Evolutionary conservation across 139 green algal genomes (phyloP).

Genomic region (Coelastrella sp.): DNA sequence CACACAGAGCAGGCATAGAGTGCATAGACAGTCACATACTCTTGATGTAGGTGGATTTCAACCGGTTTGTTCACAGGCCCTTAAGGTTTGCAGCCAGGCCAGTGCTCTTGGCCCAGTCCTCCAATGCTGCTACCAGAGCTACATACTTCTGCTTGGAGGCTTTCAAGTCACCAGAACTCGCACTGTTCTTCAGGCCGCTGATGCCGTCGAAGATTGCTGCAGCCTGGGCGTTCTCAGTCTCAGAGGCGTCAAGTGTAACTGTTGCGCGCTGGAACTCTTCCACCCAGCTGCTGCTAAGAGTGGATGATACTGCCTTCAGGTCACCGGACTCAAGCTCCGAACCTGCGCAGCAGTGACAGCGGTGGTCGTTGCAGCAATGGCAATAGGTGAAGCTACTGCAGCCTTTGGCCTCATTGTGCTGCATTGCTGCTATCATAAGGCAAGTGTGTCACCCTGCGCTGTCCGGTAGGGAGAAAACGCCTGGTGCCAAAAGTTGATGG

Average conservation of each 20-base stretch:
- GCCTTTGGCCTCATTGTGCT: too few species aligned
- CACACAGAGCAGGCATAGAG: too few species aligned
- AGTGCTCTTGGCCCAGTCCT: constrained; percentile 57
- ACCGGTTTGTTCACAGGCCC: constrained; percentile 32
- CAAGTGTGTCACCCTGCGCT: too few species aligned
- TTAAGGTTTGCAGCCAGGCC: constrained; percentile 53
- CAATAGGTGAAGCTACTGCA: too few species aligned
- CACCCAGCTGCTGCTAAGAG: constrained; percentile 65
- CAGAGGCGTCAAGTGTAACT: constrained; percentile 21
- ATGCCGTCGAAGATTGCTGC: constrained; percentile 51
- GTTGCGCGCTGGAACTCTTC: constrained; percentile 56
- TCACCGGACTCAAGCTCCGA: constrained; percentile 66
- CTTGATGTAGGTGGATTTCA: too few species aligned
- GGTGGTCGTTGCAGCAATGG: too few species aligned
- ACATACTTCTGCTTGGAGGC: constrained; percentile 71
- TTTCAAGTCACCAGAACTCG: constrained; percentile 48
- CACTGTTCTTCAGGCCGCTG: constrained; percentile 38
- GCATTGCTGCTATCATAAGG: too few species aligned
- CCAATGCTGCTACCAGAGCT: constrained; percentile 55
- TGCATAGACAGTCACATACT: too few species aligned
- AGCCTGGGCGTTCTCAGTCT: constrained; percentile 29
- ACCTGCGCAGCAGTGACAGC: constrained; percentile 24
- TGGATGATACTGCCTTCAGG: constrained; percentile 52
- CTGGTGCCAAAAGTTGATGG: too few species aligned
- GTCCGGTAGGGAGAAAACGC: too few species aligned